These are phyloP conservation scores for Asterochloris erici DNA, from an alignment of 139 green algal species.

Conservation along the genomic window DNA sequence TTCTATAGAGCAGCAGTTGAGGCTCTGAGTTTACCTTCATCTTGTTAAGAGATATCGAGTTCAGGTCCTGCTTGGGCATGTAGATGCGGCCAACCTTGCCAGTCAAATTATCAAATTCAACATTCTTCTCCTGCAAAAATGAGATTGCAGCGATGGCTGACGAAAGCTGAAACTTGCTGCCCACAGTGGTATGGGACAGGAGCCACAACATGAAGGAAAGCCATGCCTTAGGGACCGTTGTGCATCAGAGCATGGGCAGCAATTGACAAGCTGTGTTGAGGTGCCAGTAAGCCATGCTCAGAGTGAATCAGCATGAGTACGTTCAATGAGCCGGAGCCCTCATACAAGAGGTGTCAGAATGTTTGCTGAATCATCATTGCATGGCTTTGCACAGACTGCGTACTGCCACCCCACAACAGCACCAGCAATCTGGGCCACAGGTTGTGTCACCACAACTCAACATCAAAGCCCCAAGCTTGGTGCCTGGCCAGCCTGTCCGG, in stretches of 20 bases:
- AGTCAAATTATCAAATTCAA: conserved; percentile 60
- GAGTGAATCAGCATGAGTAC: conserved; percentile 6
- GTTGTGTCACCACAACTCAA: too few species aligned
- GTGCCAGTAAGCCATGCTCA: background rate
- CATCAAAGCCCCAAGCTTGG: too few species aligned
- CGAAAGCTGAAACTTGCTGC: too few species aligned
- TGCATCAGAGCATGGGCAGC: too few species aligned
- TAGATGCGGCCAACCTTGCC: conserved; percentile 92
- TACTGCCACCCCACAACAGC: too few species aligned
- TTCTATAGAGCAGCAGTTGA: too few species aligned
- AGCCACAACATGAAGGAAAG: background rate
- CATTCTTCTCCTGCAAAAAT: conserved; percentile 83
- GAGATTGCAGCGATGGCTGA: background rate
- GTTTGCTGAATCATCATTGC: background rate
- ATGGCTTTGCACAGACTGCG: too few species aligned
- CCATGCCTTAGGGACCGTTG: background rate
- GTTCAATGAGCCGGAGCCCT: conserved; percentile 22
- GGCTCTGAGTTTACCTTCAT: conserved; percentile 57
- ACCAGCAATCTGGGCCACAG: too few species aligned
- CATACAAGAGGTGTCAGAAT: conserved; percentile 41
- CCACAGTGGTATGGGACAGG: background rate
- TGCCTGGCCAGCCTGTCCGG: too few species aligned
- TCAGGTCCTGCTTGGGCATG: conserved; percentile 85
- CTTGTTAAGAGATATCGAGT: conserved; percentile 75
- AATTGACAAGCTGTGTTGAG: too few species aligned